Base-by-base conservation (phyloP, 345 rosid species). In the Ceriops tagal region DNA sequence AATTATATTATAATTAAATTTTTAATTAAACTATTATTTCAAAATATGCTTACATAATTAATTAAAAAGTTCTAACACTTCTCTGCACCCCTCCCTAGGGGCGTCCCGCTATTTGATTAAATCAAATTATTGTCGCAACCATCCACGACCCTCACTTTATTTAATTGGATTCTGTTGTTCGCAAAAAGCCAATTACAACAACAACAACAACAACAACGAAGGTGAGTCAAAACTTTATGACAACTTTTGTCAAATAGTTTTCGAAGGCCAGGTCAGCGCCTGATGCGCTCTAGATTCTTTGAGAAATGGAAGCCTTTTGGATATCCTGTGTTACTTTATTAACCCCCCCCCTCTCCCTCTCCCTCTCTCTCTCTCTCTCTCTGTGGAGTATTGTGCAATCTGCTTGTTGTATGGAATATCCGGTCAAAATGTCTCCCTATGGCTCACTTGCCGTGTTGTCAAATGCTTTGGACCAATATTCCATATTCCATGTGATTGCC, bases 231-330 rank as follows among this genome's bases (percentile, higher is more conserved):
- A 31, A 31, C 57, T 32, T 55, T 43, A 13, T 43, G 19, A 43
- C 49, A 53, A 79, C 67, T 59, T 76, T 65, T 67, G 55, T 76
- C 78, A 81, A 80, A 70, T 79, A 65, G 65, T 77, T 82, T 84
- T 39, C 71, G 79, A 83, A 80, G 83, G 87, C 78, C 78, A 69
- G 15, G 95, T 90, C 96, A 92, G 98, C 91, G 76, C 87, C 95
- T 87, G 86, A 86, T 93, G 88, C 98, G 96, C 93, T 85, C 97
- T 87, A 93, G 97, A 85, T 87, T 91, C 92, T 80, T 87, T 78
- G 93, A 89, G 83, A 89, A 88, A 65, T 81, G 88, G 1, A 75
- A 47, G 19, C 1, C 30, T 64, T 73, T 69, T 70, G 67, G 31
- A 58, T 47, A 62, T 68, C 61, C n/a, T 68, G 27, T 77, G 51